Percentiles rank a stretch among this genome's conserved stretches.
Conservation (phyloP, 176 grass and related monocot genomes). For the Aegilops tauschii region DNA sequence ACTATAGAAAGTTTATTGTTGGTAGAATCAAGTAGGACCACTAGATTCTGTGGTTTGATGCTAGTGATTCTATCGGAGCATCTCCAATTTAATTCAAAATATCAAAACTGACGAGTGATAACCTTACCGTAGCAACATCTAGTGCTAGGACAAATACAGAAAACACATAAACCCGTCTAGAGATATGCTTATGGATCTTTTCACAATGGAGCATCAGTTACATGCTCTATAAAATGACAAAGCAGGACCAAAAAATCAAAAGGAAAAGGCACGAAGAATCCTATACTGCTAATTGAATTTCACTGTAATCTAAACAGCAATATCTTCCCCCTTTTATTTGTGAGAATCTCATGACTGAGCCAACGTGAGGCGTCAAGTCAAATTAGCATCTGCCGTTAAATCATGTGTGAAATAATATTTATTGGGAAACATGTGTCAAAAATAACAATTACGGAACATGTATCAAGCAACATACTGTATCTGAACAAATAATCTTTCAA, state of each 20-base stretch:
- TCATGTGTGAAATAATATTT: background rate
- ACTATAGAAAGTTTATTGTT: background rate
- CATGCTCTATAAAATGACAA: background rate
- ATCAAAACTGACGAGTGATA: background rate
- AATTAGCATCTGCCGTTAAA: background rate
- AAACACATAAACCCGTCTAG: background rate
- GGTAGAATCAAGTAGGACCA: background rate
- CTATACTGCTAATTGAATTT: background rate
- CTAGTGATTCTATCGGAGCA: background rate
- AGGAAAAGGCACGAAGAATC: background rate
- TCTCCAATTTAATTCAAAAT: background rate
- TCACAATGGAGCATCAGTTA: background rate
- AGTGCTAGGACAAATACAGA: background rate
- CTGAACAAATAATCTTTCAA: background rate
- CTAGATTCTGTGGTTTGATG: background rate
- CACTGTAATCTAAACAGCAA: background rate
- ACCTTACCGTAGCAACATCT: background rate
- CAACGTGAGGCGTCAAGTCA: background rate
- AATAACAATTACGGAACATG: background rate
- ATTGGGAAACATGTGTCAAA: background rate
- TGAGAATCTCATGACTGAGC: background rate
- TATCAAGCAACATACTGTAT: constrained; percentile 9
- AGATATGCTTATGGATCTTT: background rate
- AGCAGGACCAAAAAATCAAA: background rate
- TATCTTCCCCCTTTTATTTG: background rate